phyloP scores from a whole-genome alignment of 164 flowering plant genomes.

The Aristolochia contorta region DNA sequence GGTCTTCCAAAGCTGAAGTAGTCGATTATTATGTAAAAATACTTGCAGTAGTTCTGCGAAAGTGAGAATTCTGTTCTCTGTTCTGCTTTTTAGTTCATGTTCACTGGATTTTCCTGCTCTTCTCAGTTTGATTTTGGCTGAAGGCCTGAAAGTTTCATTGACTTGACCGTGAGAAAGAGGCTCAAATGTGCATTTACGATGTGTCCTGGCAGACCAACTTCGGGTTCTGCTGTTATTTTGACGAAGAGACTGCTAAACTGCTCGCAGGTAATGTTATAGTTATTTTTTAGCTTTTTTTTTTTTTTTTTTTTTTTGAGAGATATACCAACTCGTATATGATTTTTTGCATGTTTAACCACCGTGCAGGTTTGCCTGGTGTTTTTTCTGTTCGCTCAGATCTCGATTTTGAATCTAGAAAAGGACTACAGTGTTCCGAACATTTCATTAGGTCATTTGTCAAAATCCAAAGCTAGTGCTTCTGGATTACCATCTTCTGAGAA shows the following conservation, averaged over 20 bases:
- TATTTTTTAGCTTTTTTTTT: not conserved
- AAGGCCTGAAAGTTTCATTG: not conserved
- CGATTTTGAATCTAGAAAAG: slow-evolving; percentile 35
- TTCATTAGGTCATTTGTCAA: slow-evolving; percentile 11
- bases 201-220: slow-evolving; percentile 49
- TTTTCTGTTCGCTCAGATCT: slow-evolving; percentile 53
- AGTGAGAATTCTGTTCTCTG: slow-evolving; percentile 21
- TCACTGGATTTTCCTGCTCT: not conserved
- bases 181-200: slow-evolving; percentile 73
- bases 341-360: slow-evolving; percentile 46
- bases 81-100: not conserved
- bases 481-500: slow-evolving; percentile 34
- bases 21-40: slow-evolving; percentile 54
- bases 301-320: too few species aligned
- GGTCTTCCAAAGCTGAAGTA: slow-evolving; percentile 34
- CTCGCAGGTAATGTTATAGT: slow-evolving; percentile 31
- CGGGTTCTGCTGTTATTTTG: slow-evolving; percentile 67
- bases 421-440: slow-evolving; percentile 29
- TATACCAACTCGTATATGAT: not conserved
- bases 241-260: slow-evolving; percentile 35
- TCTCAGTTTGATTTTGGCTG: not conserved
- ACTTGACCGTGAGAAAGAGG: slow-evolving; percentile 54
- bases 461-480: slow-evolving; percentile 11
- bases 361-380: slow-evolving; percentile 65
- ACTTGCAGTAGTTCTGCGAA: slow-evolving; percentile 44